phyloP scores from a whole-genome alignment of 2,329 filamentous ascomycete species.

The Xylaria sp. region DNA sequence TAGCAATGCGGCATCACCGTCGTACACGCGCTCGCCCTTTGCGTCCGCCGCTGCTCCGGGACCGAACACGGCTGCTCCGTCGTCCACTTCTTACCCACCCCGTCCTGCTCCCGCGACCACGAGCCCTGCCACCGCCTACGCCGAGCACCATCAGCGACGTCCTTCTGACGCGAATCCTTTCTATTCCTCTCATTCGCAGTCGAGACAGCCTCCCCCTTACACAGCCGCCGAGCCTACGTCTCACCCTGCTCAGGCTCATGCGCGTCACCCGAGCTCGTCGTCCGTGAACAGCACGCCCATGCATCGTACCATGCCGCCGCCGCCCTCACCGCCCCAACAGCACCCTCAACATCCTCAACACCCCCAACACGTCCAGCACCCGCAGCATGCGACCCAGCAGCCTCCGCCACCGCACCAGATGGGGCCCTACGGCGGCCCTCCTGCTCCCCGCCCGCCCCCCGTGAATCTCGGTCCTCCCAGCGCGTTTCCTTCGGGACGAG shows the following conservation, averaged over 20 bases:
- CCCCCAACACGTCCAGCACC: slow-evolving; percentile 44
- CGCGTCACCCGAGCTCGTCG: slow-evolving; percentile 50
- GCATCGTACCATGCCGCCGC: slow-evolving; percentile 48
- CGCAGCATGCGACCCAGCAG: slow-evolving; percentile 43
- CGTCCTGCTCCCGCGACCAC: slow-evolving; percentile 44
- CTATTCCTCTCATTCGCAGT: slow-evolving; percentile 49
- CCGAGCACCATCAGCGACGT: slow-evolving; percentile 47
- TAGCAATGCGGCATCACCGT: slow-evolving; percentile 44
- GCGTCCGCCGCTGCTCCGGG: slow-evolving; percentile 34
- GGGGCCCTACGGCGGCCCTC: slow-evolving; percentile 47
- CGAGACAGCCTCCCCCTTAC: slow-evolving; percentile 46
- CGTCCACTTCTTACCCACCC: slow-evolving; percentile 45
- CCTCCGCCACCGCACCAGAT: slow-evolving; percentile 47
- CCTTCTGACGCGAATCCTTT: slow-evolving; percentile 48
- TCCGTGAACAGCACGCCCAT: slow-evolving; percentile 46
- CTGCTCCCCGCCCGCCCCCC: slow-evolving; percentile 46
- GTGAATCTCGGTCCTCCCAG: slow-evolving; percentile 48
- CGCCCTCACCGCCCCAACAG: slow-evolving; percentile 45
- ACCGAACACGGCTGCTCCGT: slow-evolving; percentile 24
- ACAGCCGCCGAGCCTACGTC: slow-evolving; percentile 45
- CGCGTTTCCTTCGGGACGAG: slow-evolving; percentile 48
- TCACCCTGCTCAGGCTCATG: slow-evolving; percentile 47
- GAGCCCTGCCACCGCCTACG: slow-evolving; percentile 43
- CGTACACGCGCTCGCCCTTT: slow-evolving; percentile 45
- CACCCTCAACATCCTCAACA: slow-evolving; percentile 44